Evolutionary conservation across 768 basidiomycete species (phyloP).

Genomic region (Leccinellum rugosiceps): DNA sequence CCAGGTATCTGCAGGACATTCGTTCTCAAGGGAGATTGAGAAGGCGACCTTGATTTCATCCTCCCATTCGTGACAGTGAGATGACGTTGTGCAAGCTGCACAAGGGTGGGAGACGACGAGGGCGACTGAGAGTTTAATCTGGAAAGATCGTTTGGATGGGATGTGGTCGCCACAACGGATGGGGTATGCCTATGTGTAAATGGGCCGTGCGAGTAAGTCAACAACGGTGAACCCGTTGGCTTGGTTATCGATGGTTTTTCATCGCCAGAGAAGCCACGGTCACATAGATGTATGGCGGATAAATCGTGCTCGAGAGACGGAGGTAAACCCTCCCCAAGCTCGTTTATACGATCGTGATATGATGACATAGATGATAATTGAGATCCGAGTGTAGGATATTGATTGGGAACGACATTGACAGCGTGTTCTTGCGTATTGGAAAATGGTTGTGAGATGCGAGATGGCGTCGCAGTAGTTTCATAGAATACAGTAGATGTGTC

Average conservation of each 20-base stretch:
- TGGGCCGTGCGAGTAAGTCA: constrained; percentile 16
- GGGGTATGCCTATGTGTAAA: constrained; percentile 47
- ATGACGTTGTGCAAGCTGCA: constrained; percentile 26
- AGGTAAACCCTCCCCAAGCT: constrained; percentile 5
- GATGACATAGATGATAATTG: constrained; percentile 33
- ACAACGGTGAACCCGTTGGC: constrained; percentile 8
- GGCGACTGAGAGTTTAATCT: constrained; percentile 12
- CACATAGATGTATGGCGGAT: constrained; percentile 21
- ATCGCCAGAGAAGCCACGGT: constrained; percentile 9
- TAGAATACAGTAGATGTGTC: constrained; percentile 65
- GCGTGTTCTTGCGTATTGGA: constrained; percentile 17
- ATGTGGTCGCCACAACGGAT: constrained; percentile 48
- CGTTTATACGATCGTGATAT: constrained; percentile 26
- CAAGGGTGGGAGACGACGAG: constrained; percentile 12
- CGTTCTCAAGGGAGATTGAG: constrained; percentile 29
- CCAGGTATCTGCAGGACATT: constrained; percentile 18
- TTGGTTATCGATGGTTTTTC: constrained; percentile 2
- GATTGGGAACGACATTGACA: constrained; percentile 22
- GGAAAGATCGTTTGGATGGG: constrained; percentile 19
- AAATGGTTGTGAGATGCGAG: constrained; percentile 22
- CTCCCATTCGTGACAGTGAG: constrained; percentile 21
- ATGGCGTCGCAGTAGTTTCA: constrained; percentile 47
- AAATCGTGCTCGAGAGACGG: constrained; percentile 23
- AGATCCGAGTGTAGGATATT: constrained; percentile 33
- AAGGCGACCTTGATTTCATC: constrained; percentile 29